Conservation (phyloP, 257 asterid species). For the Scutellaria minor region DNA sequence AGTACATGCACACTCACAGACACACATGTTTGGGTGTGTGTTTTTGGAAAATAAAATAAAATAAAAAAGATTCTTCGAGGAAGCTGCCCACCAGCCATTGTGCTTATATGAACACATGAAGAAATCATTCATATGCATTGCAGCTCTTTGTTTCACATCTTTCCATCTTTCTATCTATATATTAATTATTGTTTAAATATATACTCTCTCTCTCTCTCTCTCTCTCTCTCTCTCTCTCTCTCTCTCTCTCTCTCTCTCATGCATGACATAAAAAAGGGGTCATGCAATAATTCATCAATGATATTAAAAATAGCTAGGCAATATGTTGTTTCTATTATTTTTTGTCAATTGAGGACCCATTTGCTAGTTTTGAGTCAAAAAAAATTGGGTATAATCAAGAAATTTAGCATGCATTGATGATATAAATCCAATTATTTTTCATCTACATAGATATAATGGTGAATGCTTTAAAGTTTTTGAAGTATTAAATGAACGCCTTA, state of each 20-base stretch:
- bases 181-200: conserved; percentile 6
- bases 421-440: neutral
- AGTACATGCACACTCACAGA: neutral
- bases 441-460: too few species aligned
- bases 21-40: conserved; percentile 17
- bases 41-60: neutral
- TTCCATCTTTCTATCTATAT: neutral
- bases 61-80: conserved; percentile 40
- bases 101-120: conserved; percentile 44
- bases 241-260: neutral
- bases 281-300: conserved; percentile 33
- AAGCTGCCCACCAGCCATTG: conserved; percentile 40
- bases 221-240: conserved; percentile 24
- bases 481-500: too few species aligned
- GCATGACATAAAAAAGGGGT: conserved; percentile 41
- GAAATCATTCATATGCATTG: conserved; percentile 39
- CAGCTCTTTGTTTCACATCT: conserved; percentile 29
- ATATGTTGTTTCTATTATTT: conserved; percentile 4
- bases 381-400: neutral
- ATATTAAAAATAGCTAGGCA: conserved; percentile 18
- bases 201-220: conserved; percentile 5
- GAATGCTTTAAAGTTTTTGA: too few species aligned
- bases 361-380: conserved; percentile 17
- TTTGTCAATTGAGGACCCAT: conserved; percentile 38
- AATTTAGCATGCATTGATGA: neutral